Conservation (phyloP, 2,329 filamentous ascomycete genomes). For the Aspergillus clavatus region DNA sequence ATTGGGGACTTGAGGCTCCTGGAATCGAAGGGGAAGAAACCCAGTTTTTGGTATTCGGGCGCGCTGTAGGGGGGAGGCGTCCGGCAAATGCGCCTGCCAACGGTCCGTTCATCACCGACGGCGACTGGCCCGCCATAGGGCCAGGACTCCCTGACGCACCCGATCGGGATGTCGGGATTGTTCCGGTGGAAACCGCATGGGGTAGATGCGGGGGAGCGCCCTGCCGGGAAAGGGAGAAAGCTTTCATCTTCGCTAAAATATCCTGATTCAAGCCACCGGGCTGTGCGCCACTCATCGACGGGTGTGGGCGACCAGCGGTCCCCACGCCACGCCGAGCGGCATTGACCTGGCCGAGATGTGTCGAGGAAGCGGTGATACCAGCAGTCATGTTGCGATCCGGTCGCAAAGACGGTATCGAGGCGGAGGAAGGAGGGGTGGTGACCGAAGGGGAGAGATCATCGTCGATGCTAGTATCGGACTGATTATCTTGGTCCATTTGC, state of each 20-base stretch:
- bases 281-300: slow-evolving; percentile 35
- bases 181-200: slow-evolving; percentile 32
- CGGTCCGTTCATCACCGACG: slow-evolving; percentile 20
- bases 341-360: slow-evolving; percentile 71
- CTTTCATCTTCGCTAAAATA: slow-evolving; percentile 65
- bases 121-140: slow-evolving; percentile 11
- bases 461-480: slow-evolving; percentile 16
- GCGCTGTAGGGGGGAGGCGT: slow-evolving; percentile 20
- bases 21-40: slow-evolving; percentile 24
- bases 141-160: slow-evolving; percentile 3
- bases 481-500: slow-evolving; percentile 16
- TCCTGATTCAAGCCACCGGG: slow-evolving; percentile 56
- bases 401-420: slow-evolving; percentile 26
- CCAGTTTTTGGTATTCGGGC: slow-evolving; percentile 33
- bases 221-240: slow-evolving; percentile 62
- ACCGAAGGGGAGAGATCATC: slow-evolving; percentile 17
- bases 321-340: slow-evolving; percentile 52
- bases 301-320: slow-evolving; percentile 21
- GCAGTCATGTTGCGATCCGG: slow-evolving; percentile 20
- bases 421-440: slow-evolving; percentile 31
- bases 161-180: slow-evolving; percentile 22
- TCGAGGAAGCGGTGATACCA: slow-evolving; percentile 75
- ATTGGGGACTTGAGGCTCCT: slow-evolving; percentile 25
- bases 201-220: slow-evolving; percentile 45
- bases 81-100: slow-evolving; percentile 31